These are phyloP conservation scores for Fomes fomentarius DNA, from an alignment of 1,284 basidiomycete species.

Conservation along the genomic window DNA sequence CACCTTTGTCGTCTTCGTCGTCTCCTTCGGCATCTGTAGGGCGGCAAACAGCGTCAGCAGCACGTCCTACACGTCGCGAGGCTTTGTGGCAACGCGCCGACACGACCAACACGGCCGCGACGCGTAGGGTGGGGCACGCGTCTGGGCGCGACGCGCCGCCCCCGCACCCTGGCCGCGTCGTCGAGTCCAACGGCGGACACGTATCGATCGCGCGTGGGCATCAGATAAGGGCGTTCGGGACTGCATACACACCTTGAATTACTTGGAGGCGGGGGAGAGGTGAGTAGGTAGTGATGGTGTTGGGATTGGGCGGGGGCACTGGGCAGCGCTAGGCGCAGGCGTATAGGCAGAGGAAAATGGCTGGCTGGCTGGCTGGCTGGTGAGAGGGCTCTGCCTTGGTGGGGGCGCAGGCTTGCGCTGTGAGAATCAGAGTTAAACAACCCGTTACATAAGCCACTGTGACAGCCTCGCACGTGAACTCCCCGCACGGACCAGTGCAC, in stretches of 20 bases:
- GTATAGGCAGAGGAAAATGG: slow-evolving; percentile 28
- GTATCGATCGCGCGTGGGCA: slow-evolving; percentile 26
- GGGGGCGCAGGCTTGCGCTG: slow-evolving; percentile 28
- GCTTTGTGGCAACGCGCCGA: slow-evolving; percentile 16
- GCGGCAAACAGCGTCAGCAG: slow-evolving; percentile 37
- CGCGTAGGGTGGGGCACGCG: slow-evolving; percentile 30
- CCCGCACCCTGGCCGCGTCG: slow-evolving; percentile 16
- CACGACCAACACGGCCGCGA: slow-evolving; percentile 22
- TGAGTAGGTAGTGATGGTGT: slow-evolving; percentile 11
- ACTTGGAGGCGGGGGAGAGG: slow-evolving; percentile 17
- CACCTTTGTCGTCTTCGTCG: slow-evolving; percentile 78
- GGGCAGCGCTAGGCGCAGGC: slow-evolving; percentile 32
- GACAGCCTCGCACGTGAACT: slow-evolving; percentile 23
- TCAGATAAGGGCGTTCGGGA: slow-evolving; percentile 24
- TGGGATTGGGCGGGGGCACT: slow-evolving; percentile 20
- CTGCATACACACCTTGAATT: slow-evolving; percentile 23
- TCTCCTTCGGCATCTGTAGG: slow-evolving; percentile 82
- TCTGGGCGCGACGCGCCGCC: slow-evolving; percentile 31
- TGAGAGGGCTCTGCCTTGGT: slow-evolving; percentile 30
- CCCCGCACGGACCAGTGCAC: slow-evolving; percentile 27
- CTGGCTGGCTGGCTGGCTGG: slow-evolving; percentile 29
- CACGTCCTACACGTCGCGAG: slow-evolving; percentile 35
- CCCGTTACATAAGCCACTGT: slow-evolving; percentile 25
- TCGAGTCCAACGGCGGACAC: slow-evolving; percentile 21
- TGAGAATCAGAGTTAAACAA: slow-evolving; percentile 29